These are phyloP conservation scores for Schizosaccharomyces lindneri DNA, from an alignment of 805 yeast genomes.

Conservation along the genomic window DNA sequence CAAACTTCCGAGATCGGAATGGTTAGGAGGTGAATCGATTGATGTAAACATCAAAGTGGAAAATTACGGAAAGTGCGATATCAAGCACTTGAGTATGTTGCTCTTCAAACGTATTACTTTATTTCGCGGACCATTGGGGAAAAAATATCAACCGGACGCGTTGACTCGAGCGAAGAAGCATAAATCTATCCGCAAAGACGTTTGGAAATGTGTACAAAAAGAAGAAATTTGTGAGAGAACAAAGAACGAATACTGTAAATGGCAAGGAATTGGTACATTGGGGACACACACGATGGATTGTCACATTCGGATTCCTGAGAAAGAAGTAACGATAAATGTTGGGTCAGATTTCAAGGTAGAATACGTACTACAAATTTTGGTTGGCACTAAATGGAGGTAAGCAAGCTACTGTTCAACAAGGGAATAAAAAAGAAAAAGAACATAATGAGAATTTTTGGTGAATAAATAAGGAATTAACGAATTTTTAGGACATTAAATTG, in stretches of 20 bases:
- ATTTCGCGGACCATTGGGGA: not conserved
- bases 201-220: not conserved
- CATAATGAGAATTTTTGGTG: no score
- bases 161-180: no score
- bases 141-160: not conserved
- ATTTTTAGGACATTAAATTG: not conserved
- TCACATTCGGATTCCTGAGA: not conserved
- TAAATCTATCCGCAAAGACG: not conserved
- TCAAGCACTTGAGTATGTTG: not conserved
- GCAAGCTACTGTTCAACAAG: not conserved
- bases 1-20: not conserved
- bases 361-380: not conserved
- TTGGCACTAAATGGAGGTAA: not conserved
- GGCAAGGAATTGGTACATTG: not conserved
- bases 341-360: not conserved
- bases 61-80: not conserved
- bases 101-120: not conserved
- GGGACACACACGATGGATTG: not conserved
- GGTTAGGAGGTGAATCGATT: not conserved
- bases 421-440: no score
- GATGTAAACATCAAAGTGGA: not conserved
- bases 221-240: not conserved
- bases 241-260: not conserved
- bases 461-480: not conserved
- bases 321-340: not conserved